phyloP scores from a whole-genome alignment of 2,329 filamentous ascomycete genomes.

The Penicillium janthinellum region DNA sequence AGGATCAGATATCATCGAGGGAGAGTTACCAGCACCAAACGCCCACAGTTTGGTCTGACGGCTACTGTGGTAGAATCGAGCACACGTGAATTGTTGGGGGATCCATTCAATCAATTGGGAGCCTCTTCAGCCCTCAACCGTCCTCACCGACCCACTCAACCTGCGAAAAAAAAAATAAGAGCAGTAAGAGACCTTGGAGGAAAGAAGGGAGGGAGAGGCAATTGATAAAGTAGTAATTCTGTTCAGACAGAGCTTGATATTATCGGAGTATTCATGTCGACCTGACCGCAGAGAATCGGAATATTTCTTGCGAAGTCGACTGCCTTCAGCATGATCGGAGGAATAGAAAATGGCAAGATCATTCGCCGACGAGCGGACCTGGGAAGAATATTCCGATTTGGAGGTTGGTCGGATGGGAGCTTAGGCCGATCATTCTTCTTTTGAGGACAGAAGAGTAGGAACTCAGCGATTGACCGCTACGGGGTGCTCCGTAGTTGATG shows the following conservation, averaged over 20 bases:
- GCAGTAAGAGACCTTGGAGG: not conserved
- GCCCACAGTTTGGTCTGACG: conserved; percentile 19
- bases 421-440: not conserved
- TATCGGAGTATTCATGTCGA: not conserved
- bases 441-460: not conserved
- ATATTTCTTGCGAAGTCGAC: not conserved
- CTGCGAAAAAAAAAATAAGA: not conserved
- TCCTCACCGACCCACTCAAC: conserved; percentile 21
- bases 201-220: not conserved
- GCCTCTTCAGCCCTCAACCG: conserved; percentile 25
- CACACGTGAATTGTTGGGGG: conserved; percentile 30
- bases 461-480: not conserved
- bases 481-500: not conserved
- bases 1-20: not conserved
- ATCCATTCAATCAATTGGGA: not conserved
- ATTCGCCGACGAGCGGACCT: conserved; percentile 4
- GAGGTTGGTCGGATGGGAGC: not conserved
- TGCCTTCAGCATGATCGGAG: not conserved
- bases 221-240: not conserved
- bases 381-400: not conserved
- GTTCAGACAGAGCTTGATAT: not conserved
- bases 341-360: not conserved
- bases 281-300: not conserved
- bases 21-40: no score
- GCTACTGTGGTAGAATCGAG: conserved; percentile 28